phyloP scores from a whole-genome alignment of 768 basidiomycete genomes.

The Lactarius hengduanensis region DNA sequence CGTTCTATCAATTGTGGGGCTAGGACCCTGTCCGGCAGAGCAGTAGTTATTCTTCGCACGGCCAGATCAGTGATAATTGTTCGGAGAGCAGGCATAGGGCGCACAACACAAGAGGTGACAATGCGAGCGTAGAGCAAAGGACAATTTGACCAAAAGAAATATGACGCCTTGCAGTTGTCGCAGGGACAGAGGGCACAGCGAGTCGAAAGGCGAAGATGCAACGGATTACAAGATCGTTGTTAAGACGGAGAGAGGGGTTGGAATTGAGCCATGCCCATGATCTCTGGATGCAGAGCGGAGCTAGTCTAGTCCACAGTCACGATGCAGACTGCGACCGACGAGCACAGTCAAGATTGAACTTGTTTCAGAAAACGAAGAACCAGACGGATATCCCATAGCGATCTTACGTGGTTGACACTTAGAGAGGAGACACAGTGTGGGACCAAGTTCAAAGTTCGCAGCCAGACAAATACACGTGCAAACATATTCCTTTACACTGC shows the following conservation, averaged over 20 bases:
- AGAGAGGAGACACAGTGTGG: background rate
- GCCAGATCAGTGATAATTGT: background rate
- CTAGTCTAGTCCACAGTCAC: slow-evolving; percentile 3
- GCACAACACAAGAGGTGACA: slow-evolving; percentile 10
- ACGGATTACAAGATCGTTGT: background rate
- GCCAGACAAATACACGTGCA: background rate
- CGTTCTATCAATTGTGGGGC: background rate
- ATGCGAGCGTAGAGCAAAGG: slow-evolving; percentile 5
- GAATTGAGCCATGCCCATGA: background rate
- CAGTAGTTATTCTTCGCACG: slow-evolving; percentile 3
- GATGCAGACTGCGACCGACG: background rate
- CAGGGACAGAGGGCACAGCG: slow-evolving; percentile 19
- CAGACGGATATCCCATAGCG: background rate
- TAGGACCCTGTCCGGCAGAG: background rate
- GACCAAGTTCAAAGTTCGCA: background rate
- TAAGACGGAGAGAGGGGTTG: background rate
- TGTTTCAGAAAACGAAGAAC: background rate
- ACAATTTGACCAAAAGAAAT: background rate
- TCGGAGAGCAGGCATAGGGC: background rate
- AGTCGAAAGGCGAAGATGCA: background rate
- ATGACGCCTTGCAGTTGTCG: slow-evolving; percentile 1
- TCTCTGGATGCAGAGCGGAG: background rate
- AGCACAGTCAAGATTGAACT: background rate
- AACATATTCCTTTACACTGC: background rate
- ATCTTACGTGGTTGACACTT: background rate